Conservation (phyloP, 441 rosid genomes). For the Erodium texanum region DNA sequence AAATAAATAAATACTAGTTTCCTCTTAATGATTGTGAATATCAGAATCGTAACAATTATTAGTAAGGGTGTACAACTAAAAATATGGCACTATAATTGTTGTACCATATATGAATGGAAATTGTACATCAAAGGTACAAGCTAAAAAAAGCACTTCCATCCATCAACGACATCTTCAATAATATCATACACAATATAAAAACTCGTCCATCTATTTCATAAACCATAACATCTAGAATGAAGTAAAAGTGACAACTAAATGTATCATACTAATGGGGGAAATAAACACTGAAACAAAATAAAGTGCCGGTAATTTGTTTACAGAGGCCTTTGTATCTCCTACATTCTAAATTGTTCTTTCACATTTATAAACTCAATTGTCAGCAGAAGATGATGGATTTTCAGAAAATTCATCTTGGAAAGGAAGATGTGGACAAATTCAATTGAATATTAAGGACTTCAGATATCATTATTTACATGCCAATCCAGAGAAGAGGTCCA, state of each 20-base stretch:
- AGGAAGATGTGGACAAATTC: neutral
- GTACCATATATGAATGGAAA: neutral
- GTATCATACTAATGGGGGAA: neutral
- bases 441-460: constrained; percentile 11
- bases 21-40: neutral
- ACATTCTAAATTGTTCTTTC: no score
- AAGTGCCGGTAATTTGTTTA: no score
- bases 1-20: no score
- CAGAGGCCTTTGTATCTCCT: no score
- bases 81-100: no score
- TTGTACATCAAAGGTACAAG: neutral
- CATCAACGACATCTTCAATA: no score
- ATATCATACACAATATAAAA: neutral
- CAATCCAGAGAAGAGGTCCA: constrained; percentile 27
- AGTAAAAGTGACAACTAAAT: neutral
- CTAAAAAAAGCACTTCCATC: neutral
- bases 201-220: neutral
- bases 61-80: no score
- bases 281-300: no score
- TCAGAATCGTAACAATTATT: no score
- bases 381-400: neutral
- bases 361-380: no score
- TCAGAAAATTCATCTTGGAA: neutral
- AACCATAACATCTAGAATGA: neutral
- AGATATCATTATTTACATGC: constrained; percentile 40